phyloP scores from a whole-genome alignment of 768 basidiomycete species.

The Boletus patriciae region DNA sequence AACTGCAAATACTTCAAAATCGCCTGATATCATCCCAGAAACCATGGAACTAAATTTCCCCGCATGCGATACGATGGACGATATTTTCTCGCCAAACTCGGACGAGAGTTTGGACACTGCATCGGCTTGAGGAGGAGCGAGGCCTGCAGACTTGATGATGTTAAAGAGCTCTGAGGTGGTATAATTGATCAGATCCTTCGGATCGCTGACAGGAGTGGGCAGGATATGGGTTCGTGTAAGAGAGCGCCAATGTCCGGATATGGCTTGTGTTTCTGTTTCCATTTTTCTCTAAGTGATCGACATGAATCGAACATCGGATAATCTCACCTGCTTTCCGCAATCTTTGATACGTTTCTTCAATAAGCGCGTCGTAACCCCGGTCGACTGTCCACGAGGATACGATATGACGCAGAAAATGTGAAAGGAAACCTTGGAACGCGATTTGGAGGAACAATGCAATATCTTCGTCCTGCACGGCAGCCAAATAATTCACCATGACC shows the following conservation, averaged over 20 bases:
- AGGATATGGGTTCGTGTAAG: not conserved
- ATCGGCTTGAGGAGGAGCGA: not conserved
- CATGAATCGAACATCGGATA: not conserved
- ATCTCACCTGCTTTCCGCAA: not conserved
- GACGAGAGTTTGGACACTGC: not conserved
- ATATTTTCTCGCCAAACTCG: not conserved
- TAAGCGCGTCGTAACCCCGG: not conserved
- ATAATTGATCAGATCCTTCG: not conserved
- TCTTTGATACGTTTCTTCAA: not conserved
- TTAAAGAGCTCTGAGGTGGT: not conserved
- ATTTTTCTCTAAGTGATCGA: too few species aligned
- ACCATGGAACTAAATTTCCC: not conserved
- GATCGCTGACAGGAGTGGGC: not conserved
- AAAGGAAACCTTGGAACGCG: too few species aligned
- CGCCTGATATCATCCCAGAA: slow-evolving; percentile 1
- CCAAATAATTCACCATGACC: not conserved
- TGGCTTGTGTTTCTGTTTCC: not conserved
- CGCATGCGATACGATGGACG: not conserved
- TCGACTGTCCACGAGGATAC: not conserved
- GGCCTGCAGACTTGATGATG: not conserved
- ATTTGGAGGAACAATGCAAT: not conserved
- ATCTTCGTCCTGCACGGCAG: not conserved
- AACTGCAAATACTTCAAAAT: not conserved
- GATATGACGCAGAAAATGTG: not conserved
- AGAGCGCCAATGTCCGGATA: not conserved